Evolutionary conservation across 352 stramenopile species (phyloP).

Genomic region (Pythium oligandrum): DNA sequence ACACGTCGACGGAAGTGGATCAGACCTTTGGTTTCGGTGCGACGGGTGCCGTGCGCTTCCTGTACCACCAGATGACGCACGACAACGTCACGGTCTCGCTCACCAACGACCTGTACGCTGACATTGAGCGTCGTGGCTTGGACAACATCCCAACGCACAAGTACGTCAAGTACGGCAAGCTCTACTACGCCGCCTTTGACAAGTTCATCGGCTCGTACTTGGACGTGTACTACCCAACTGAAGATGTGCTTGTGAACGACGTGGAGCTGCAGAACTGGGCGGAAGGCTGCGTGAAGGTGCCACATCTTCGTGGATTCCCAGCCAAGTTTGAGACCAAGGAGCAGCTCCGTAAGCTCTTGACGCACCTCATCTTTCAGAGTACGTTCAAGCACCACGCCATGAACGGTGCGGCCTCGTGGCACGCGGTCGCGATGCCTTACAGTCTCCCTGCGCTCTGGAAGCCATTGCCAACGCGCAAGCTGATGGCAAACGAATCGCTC

Average conservation of each 20-base stretch:
- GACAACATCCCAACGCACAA: constrained; percentile 25
- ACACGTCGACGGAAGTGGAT: constrained; percentile 32
- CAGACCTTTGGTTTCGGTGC: constrained; percentile 41
- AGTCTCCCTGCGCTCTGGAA: constrained; percentile 7
- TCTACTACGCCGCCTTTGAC: constrained; percentile 24
- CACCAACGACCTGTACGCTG: constrained; percentile 12
- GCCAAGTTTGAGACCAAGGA: constrained; percentile 1
- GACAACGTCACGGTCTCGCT: constrained; percentile 13
- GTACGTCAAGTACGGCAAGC: constrained; percentile 29
- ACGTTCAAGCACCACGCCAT: constrained; percentile 18
- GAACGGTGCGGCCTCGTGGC: constrained; percentile 15
- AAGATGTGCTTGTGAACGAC: constrained; percentile 23
- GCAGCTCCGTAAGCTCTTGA: constrained; percentile 7
- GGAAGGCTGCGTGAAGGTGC: constrained; percentile 1
- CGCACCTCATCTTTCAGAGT: constrained; percentile 13
- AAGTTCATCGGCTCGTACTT: constrained; percentile 21
- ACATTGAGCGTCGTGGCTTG: constrained; percentile 15
- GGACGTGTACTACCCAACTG: constrained; percentile 25
- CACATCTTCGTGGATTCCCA: constrained; percentile 11
- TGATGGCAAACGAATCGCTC: not conserved
- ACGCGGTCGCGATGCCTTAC: constrained; percentile 11
- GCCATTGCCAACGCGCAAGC: constrained; percentile 12
- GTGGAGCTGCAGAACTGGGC: constrained; percentile 24
- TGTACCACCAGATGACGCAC: constrained; percentile 15
- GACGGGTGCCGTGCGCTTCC: constrained; percentile 21